phyloP scores from a whole-genome alignment of 1,284 basidiomycete genomes.

The Chiua sp. region DNA sequence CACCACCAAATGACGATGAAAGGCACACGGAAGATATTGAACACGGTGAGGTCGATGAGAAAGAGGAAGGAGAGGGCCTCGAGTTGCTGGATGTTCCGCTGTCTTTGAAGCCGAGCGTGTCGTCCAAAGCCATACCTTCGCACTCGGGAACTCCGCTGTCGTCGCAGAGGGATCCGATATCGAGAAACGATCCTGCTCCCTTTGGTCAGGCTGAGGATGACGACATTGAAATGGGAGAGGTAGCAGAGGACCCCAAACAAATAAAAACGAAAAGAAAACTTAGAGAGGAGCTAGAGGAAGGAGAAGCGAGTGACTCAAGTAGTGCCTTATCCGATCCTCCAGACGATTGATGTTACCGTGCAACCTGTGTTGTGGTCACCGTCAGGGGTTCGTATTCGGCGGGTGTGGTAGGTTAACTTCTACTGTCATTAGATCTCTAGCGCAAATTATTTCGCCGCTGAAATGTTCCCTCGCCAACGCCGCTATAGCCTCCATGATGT shows the following conservation, averaged over 20 bases:
- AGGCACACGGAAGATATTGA: conserved; percentile 44
- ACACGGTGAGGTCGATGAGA: conserved; percentile 42
- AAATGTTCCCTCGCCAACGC: conserved; percentile 59
- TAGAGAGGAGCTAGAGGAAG: conserved; percentile 80
- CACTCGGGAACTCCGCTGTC: conserved; percentile 37
- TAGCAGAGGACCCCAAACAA: conserved; percentile 68
- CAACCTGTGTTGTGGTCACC: conserved; percentile 10
- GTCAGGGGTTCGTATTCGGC: conserved; percentile 26
- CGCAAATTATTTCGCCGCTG: conserved; percentile 62
- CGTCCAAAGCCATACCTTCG: conserved; percentile 42
- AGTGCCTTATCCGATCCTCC: conserved; percentile 78
- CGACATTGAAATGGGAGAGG: conserved; percentile 88
- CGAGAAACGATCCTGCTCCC: conserved; percentile 26
- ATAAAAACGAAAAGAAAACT: conserved; percentile 54
- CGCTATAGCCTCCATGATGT: conserved; percentile 66
- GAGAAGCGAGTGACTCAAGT: conserved; percentile 79
- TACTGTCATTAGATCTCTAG: conserved; percentile 74
- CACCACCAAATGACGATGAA: conserved; percentile 42
- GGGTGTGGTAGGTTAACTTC: conserved; percentile 48
- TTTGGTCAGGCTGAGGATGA: conserved; percentile 44
- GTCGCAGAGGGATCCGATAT: conserved; percentile 28
- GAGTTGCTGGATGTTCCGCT: conserved; percentile 41
- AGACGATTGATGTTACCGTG: conserved; percentile 31
- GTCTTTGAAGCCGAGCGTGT: conserved; percentile 40
- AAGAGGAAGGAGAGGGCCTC: conserved; percentile 42